phyloP scores from a whole-genome alignment of 768 basidiomycete species.

The Phaeolepiota aurea region DNA sequence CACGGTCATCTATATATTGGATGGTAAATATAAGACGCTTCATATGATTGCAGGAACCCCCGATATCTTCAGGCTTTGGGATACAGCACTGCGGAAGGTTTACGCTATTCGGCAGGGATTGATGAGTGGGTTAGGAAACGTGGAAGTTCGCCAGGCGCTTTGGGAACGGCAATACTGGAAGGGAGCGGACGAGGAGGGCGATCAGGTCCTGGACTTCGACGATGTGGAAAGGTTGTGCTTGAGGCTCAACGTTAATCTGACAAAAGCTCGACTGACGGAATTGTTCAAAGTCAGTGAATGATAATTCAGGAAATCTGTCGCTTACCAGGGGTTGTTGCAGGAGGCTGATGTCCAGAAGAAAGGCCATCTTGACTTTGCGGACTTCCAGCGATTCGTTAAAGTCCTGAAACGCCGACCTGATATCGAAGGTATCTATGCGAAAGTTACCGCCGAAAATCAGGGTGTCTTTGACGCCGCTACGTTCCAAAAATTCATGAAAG shows the following conservation, averaged over 20 bases:
- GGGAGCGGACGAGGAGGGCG: conserved; percentile 51
- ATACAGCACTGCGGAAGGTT: conserved; percentile 54
- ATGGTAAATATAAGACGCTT: conserved; percentile 75
- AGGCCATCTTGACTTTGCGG: conserved; percentile 64
- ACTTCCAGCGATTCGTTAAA: conserved; percentile 79
- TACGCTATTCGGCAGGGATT: conserved; percentile 60
- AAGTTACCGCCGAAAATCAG: conserved; percentile 18
- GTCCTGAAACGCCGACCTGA: conserved; percentile 81
- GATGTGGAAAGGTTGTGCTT: conserved; percentile 68
- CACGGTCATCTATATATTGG: conserved; percentile 75
- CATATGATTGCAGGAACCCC: conserved; percentile 71
- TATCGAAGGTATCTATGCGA: conserved; percentile 54
- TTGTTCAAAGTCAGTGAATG: conserved; percentile 45
- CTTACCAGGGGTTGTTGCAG: conserved; percentile 24
- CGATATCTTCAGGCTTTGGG: conserved; percentile 39
- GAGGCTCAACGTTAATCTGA: conserved; percentile 58
- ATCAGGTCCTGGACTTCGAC: conserved; percentile 57
- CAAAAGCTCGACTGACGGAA: conserved; percentile 40
- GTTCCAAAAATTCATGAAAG: conserved; percentile 38
- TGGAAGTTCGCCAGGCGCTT: conserved; percentile 54
- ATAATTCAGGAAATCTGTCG: not conserved
- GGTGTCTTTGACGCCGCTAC: conserved; percentile 31
- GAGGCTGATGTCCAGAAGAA: conserved; percentile 49
- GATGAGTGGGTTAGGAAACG: conserved; percentile 57
- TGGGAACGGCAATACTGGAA: conserved; percentile 87